Evolutionary conservation across 495 filamentous ascomycete species (phyloP).

Genomic region (Coniosporium apollinis): DNA sequence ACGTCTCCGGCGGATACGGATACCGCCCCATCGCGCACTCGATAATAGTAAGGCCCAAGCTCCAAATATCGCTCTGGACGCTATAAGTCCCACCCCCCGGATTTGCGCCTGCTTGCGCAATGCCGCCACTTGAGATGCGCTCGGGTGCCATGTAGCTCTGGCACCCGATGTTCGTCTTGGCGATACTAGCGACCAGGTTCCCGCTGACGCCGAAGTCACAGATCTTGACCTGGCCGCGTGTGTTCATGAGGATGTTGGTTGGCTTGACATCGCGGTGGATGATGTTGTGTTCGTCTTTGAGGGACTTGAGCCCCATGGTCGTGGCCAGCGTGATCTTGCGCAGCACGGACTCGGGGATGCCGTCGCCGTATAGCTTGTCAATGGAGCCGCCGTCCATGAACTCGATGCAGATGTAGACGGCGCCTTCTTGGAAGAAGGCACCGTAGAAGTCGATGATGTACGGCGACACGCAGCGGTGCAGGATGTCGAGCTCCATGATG

Average conservation of each 20-base stretch:
- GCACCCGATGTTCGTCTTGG: conserved; percentile 97
- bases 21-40: conserved; percentile 94
- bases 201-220: conserved; percentile 98
- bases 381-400: conserved; percentile 99
- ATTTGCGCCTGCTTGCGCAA: conserved; percentile 56
- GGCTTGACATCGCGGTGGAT: conserved; percentile 98
- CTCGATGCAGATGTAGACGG: conserved; percentile 98
- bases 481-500: conserved; percentile 93
- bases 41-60: conserved; percentile 82
- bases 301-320: conserved; percentile 71
- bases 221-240: conserved; percentile 83
- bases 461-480: conserved; percentile 87
- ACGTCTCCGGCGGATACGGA: conserved; percentile 95
- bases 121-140: conserved; percentile 72
- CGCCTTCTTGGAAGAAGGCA: conserved; percentile 97
- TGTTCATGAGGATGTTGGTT: conserved; percentile 91
- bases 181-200: conserved; percentile 92
- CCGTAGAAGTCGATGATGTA: conserved; percentile 98
- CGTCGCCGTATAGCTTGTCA: conserved; percentile 89
- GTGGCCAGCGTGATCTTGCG: conserved; percentile 87
- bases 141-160: conserved; percentile 99
- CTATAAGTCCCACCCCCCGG: conserved; percentile 75
- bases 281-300: conserved; percentile 99
- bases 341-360: conserved; percentile 75
- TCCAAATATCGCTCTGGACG: conserved; percentile 97